Percentiles rank a stretch among this genome's conserved stretches.
These are phyloP conservation scores for Fusarium continuum DNA, from an alignment of 2,329 filamentous ascomycete species.

Conservation along the genomic window DNA sequence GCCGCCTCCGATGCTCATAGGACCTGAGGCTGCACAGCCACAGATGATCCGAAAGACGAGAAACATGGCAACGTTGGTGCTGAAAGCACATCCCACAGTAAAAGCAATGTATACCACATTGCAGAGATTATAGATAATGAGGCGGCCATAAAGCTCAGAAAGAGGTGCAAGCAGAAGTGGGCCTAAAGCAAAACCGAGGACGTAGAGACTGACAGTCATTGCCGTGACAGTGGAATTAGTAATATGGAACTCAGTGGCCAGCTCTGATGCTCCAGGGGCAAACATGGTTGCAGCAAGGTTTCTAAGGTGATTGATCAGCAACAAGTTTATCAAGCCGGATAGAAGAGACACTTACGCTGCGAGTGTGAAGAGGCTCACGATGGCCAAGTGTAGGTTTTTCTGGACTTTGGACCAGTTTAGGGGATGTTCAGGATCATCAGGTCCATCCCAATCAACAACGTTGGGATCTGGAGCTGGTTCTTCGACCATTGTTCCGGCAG, in stretches of 20 bases:
- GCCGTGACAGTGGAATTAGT: conserved; percentile 8
- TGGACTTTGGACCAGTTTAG: conserved; percentile 68
- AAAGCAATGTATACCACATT: conserved; percentile 14
- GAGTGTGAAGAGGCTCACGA: conserved; percentile 58
- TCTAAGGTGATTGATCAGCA: not conserved
- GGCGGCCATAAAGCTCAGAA: conserved; percentile 29
- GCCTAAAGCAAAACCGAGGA: conserved; percentile 30
- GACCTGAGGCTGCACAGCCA: conserved; percentile 31
- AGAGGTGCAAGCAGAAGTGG: conserved; percentile 32
- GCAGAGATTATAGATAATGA: conserved; percentile 21
- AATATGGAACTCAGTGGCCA: conserved; percentile 25
- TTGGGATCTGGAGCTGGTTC: not conserved
- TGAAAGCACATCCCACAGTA: conserved; percentile 26
- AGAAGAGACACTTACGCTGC: conserved; percentile 2
- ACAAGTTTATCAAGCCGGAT: too few species aligned
- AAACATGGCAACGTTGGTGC: conserved; percentile 22
- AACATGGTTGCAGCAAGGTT: conserved; percentile 39
- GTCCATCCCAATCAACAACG: conserved; percentile 68
- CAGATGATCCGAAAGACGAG: conserved; percentile 22
- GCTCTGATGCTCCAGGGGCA: conserved; percentile 27
- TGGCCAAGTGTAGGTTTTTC: conserved; percentile 53
- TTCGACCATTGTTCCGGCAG: not conserved
- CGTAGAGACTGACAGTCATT: conserved; percentile 27
- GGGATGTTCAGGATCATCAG: conserved; percentile 68
- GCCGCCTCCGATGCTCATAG: conserved; percentile 31